These are phyloP conservation scores for Euphorbia peplus DNA, from an alignment of 345 rosid species.

Conservation along the genomic window DNA sequence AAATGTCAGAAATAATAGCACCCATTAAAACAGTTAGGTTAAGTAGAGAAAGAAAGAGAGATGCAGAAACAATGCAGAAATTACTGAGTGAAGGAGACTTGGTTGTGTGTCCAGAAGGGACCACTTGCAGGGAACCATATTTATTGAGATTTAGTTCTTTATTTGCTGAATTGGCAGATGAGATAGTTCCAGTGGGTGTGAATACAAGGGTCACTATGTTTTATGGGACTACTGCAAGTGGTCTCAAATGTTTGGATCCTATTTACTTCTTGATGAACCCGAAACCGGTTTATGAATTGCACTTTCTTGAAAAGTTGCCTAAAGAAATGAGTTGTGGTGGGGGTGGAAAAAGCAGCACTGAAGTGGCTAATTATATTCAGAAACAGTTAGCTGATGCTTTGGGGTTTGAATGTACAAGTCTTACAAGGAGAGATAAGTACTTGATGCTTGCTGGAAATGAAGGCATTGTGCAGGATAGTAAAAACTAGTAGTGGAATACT, in stretches of 20 bases:
- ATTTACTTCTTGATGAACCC: slow-evolving; percentile 32
- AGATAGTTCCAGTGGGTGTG: slow-evolving; percentile 41
- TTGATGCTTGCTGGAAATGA: slow-evolving; percentile 33
- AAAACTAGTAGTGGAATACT: too few species aligned
- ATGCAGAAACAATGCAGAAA: slow-evolving; percentile 65
- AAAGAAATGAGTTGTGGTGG: slow-evolving; percentile 24
- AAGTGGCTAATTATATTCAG: slow-evolving; percentile 29
- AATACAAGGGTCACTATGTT: slow-evolving; percentile 24
- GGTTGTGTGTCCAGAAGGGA: slow-evolving; percentile 94
- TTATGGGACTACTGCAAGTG: slow-evolving; percentile 32
- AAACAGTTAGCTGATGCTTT: slow-evolving; percentile 20
- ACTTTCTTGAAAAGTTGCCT: slow-evolving; percentile 26
- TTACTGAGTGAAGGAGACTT: slow-evolving; percentile 71
- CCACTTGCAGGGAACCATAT: slow-evolving; percentile 92
- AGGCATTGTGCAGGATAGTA: slow-evolving; percentile 19
- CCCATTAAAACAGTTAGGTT: slow-evolving; percentile 80
- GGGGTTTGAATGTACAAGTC: slow-evolving; percentile 27
- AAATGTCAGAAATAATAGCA: slow-evolving; percentile 71
- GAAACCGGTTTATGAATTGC: slow-evolving; percentile 17
- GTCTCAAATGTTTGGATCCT: slow-evolving; percentile 29
- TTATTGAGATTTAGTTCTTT: slow-evolving; percentile 82
- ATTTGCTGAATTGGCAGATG: slow-evolving; percentile 80
- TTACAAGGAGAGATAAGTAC: slow-evolving; percentile 30
- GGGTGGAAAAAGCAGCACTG: slow-evolving; percentile 17
- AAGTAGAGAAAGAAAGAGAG: slow-evolving; percentile 61